Conservation (phyloP, 768 basidiomycete genomes). For the Clitopilus passeckerianus region DNA sequence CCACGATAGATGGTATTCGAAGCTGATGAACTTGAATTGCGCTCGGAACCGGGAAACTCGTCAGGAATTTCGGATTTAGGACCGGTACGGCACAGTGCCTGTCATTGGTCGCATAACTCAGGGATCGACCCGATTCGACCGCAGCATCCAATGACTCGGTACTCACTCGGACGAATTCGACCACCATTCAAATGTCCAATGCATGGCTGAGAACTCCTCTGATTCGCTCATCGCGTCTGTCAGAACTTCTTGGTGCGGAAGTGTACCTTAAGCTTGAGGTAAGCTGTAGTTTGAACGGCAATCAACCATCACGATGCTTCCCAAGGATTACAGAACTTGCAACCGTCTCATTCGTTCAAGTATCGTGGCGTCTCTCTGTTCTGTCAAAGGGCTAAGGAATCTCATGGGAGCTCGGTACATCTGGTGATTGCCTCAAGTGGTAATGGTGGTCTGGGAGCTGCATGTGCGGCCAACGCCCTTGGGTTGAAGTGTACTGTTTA, state of each 20-base stretch:
- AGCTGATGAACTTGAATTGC: too few species aligned
- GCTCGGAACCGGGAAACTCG: too few species aligned
- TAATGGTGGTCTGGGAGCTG: slow-evolving; percentile 77
- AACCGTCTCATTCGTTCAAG: slow-evolving; percentile 75
- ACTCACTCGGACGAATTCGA: neutral
- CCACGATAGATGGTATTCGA: too few species aligned
- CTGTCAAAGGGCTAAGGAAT: slow-evolving; percentile 42
- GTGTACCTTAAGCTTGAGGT: slow-evolving; percentile 77
- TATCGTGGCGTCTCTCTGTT: slow-evolving; percentile 67
- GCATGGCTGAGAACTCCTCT: slow-evolving; percentile 66
- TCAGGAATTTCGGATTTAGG: neutral
- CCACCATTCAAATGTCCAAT: neutral
- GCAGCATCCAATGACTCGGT: neutral
- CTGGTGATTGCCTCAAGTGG: slow-evolving; percentile 71
- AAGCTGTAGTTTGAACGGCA: neutral
- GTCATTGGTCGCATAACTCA: neutral
- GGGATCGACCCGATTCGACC: too few species aligned
- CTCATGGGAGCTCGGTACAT: slow-evolving; percentile 51
- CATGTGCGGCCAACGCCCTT: slow-evolving; percentile 53
- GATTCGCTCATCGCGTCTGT: slow-evolving; percentile 54
- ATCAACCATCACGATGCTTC: too few species aligned
- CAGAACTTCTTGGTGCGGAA: slow-evolving; percentile 40
- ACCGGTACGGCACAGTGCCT: neutral
- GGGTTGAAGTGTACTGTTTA: slow-evolving; percentile 61
- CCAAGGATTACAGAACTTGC: slow-evolving; percentile 46